Percentiles rank a stretch among this genome's conserved stretches.
Conservation (phyloP, 306 rosid species). For the Oemleria cerasiformis region DNA sequence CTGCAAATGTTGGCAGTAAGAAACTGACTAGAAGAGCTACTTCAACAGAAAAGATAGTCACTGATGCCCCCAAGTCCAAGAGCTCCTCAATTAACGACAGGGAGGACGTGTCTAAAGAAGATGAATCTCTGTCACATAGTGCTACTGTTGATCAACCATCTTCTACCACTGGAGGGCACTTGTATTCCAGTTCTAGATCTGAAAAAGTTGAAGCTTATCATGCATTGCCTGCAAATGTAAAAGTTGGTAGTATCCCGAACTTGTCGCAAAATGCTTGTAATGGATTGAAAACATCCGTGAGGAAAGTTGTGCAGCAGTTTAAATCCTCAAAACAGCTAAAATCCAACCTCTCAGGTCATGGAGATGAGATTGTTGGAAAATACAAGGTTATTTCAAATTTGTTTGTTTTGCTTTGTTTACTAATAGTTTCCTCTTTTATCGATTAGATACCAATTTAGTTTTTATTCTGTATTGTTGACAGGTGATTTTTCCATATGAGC, state of each 20-base stretch:
- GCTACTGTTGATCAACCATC: constrained; percentile 34
- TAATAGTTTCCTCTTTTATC: constrained; percentile 7
- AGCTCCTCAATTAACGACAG: constrained; percentile 34
- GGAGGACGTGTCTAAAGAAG: constrained; percentile 42
- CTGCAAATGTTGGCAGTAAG: constrained; percentile 32
- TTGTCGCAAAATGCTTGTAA: constrained; percentile 52
- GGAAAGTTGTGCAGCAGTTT: constrained; percentile 74
- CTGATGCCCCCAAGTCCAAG: constrained; percentile 41
- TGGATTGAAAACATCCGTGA: constrained; percentile 65
- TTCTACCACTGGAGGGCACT: constrained; percentile 38
- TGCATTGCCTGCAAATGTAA: constrained; percentile 43
- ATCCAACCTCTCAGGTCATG: constrained; percentile 29
- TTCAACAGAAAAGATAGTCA: constrained; percentile 36
- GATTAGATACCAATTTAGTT: constrained; percentile 22
- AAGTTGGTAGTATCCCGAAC: constrained; percentile 36
- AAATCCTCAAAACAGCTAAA: constrained; percentile 55
- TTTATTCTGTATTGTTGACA: constrained; percentile 38
- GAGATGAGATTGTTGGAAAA: constrained; percentile 44
- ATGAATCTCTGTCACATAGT: constrained; percentile 31
- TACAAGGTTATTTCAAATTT: constrained; percentile 23
- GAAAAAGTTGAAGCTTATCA: constrained; percentile 43
- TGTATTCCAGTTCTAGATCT: constrained; percentile 37
- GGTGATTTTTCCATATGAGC: constrained; percentile 62
- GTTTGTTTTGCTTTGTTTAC: constrained; percentile 7
- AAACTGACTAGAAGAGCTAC: constrained; percentile 40